Percentiles rank a stretch among this genome's conserved stretches.
phyloP scores from a whole-genome alignment of 192 early-diverging fungal species.

The Rhizophlyctis rosea region DNA sequence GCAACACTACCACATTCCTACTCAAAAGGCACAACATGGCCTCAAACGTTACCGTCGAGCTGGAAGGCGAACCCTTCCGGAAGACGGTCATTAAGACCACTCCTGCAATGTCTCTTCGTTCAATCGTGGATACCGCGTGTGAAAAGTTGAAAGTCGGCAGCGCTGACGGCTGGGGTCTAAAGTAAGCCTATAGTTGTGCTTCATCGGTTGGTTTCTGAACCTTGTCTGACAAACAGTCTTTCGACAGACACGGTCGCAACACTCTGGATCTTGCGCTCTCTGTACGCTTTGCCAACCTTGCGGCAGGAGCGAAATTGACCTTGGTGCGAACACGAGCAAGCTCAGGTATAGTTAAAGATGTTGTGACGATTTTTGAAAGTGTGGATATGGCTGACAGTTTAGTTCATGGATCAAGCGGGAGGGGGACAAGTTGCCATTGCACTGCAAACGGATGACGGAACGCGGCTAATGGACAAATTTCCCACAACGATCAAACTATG shows the following conservation, averaged over 20 bases:
- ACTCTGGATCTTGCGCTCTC: conserved; percentile 68
- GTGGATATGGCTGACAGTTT: not conserved
- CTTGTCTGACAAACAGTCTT: too few relatives aligned
- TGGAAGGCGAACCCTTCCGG: conserved; percentile 40
- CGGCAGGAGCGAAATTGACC: conserved; percentile 71
- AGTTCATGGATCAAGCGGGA: not conserved
- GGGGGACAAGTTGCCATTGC: conserved; percentile 53
- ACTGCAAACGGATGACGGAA: conserved; percentile 69
- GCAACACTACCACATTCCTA: not conserved
- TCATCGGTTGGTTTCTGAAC: conserved; percentile 1
- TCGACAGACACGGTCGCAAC: conserved; percentile 52
- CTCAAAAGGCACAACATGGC: conserved; percentile 41
- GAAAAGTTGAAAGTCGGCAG: conserved; percentile 51
- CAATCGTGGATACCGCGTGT: conserved; percentile 61
- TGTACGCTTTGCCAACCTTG: conserved; percentile 78
- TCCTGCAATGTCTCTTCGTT: conserved; percentile 68
- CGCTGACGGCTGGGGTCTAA: conserved; percentile 57
- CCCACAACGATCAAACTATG: conserved; percentile 60
- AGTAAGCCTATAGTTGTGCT: conserved; percentile 36
- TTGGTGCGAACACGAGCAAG: conserved; percentile 37
- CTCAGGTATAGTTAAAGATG: not conserved
- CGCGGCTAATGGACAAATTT: conserved; percentile 64
- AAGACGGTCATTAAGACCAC: conserved; percentile 63
- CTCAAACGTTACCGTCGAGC: conserved; percentile 54
- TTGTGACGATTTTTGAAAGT: not conserved